Base-by-base conservation (phyloP, 371 early-diverging fungal genomes). In the Parasitella parasitica region DNA sequence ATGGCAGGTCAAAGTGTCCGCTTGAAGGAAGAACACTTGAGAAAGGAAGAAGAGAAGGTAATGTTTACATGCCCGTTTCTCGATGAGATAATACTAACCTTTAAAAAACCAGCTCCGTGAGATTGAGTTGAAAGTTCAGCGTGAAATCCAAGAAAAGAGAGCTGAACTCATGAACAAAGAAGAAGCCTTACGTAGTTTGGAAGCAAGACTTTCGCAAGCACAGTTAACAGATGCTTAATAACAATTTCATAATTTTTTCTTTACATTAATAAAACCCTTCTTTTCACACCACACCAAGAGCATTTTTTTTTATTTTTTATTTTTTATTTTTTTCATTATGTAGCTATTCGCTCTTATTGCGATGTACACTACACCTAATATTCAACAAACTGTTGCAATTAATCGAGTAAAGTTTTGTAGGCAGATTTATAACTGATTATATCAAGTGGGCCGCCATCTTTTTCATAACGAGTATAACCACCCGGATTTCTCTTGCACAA, bases 11-110 rank as follows among this genome's bases (percentile, higher is more conserved):
- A 77, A 60, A 79, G 77, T 61, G 83, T 68, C 28, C 60, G 73
- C 61, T 51, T 86, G 66, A 86, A 82, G 69, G 85, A 87, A 58
- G 89, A 86, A 49, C 86, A 86, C 54, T 64, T 84, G 46, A 77
- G 76, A 56, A 82, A 83, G 63, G 89, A 87, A 67, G 85, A 87
- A 62, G 85, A 84, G 54, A 86, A 84, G 72, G 83, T 83, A 76
- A 58, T 16, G 20, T 43, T 7, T 34, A 18, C n/a, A 22, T 35
- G 9, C 28, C 15, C n/a, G n/a, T n/a, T n/a, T n/a, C n/a, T n/a
- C n/a, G n/a, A n/a, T n/a, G n/a, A n/a, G n/a, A n/a, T n/a, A n/a
- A n/a, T n/a, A n/a, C n/a, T n/a, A n/a, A n/a, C n/a, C n/a, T 27
- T 35, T 28, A 36, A 52, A 26, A 53, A 12, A 51, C 38, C 69